Base-by-base conservation (phyloP, 2,329 filamentous ascomycete species). In the Cordyceps militaris region DNA sequence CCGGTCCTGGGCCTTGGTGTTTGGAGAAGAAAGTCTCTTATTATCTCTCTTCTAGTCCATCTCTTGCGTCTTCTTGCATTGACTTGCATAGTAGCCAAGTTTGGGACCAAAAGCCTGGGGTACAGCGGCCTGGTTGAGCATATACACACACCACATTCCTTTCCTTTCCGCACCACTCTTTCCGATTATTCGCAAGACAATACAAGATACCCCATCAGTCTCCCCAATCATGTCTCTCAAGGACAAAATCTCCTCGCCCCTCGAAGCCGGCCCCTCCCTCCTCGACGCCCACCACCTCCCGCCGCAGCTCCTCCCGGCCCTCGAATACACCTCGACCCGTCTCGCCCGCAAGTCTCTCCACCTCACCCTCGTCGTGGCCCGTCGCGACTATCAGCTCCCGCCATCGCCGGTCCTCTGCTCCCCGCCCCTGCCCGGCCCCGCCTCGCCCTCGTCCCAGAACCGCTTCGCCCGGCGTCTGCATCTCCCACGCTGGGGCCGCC, bases 231-330 rank as follows among this genome's bases (percentile, higher is more conserved):
- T 79, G 74, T 66, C 74, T 40, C 73, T 80, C 65, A 86, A 83
- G 70, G 72, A 76, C 57, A 74, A 72, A 58, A 86, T 86, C 64
- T 86, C 83, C 1, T 79, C 81, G 51, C 83, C 84, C 14, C 76
- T 87, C 58, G 84, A 86, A 73, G 83, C 83, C 28, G 83, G 83
- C 19, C 72, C 74, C 43, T 85, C 83, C 21, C 73, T 86, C 56
- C 77, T 84, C 59, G 80, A 85, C 63, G 73, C 74, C 34, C 76
- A 83, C 62, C 77, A 79, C 59, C 74, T 86, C n/a, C 82, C 83
- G 2, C 69, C 76, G n/a, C 73, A 76, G 44, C 67, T 86, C 56
- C 75, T 71, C 11, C 74, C 76, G 4, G 82, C 82, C 26, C 76
- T 87, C 30, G 82, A 85, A 59, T 83, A 84, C 63, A 74, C 77